Conservation (phyloP, 176 grass and related monocot genomes). For the Chrysopogon serrulatus region DNA sequence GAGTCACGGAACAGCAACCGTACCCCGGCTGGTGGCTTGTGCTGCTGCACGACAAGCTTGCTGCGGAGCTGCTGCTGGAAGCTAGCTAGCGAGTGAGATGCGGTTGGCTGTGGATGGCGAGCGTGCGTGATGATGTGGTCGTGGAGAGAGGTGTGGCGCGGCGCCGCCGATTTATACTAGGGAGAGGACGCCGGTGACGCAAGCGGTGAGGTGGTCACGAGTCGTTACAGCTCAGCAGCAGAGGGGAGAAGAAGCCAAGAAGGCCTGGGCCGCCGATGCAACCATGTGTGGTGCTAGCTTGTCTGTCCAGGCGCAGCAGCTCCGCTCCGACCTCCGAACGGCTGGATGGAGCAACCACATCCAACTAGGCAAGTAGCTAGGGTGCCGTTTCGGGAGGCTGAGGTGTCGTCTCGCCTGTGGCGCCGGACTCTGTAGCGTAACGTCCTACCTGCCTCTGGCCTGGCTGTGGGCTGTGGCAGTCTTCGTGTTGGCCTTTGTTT, state of each 20-base stretch:
- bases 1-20: not conserved
- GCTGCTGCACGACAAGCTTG: not conserved
- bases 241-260: too few relatives aligned
- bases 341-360: too few relatives aligned
- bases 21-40: too few relatives aligned
- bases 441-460: not conserved
- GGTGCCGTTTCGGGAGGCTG: not conserved
- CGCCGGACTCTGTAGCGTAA: not conserved
- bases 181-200: slow-evolving; percentile 7
- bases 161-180: not conserved
- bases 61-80: not conserved
- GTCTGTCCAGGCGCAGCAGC: too few relatives aligned
- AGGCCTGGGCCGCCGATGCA: too few relatives aligned
- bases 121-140: not conserved
- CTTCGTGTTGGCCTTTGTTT: not conserved
- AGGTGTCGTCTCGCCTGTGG: not conserved
- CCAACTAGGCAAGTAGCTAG: not conserved
- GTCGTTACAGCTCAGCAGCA: too few relatives aligned
- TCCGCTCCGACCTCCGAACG: too few relatives aligned
- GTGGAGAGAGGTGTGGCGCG: not conserved
- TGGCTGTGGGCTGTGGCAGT: not conserved
- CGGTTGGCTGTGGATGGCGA: not conserved
- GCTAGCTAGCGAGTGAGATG: not conserved
- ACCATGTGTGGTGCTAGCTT: not conserved
- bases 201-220: slow-evolving; percentile 6